These are phyloP conservation scores for Colletotrichum echinochloae DNA, from an alignment of 2,329 filamentous ascomycete genomes.

Conservation along the genomic window DNA sequence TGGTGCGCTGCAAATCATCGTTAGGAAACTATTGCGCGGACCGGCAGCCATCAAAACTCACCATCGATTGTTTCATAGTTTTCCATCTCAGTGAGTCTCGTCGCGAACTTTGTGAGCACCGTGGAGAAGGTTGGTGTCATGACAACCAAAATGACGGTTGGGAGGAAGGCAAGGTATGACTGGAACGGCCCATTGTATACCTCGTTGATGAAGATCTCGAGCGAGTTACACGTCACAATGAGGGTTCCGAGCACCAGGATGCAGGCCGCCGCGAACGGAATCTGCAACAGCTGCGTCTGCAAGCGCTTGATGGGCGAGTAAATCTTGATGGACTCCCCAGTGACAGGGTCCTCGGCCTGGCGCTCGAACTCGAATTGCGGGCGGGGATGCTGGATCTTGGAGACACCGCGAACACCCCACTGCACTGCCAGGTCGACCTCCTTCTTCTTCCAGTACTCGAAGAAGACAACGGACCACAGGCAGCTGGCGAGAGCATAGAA, in stretches of 20 bases:
- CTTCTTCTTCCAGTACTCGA: conserved; percentile 97
- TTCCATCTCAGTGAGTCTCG: conserved; percentile 82
- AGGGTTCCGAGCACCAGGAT: conserved; percentile 79
- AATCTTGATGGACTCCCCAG: conserved; percentile 80
- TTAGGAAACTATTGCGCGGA: conserved; percentile 29
- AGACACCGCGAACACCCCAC: conserved; percentile 90
- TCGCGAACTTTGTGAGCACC: conserved; percentile 81
- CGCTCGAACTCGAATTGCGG: conserved; percentile 84
- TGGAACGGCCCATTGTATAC: conserved; percentile 93
- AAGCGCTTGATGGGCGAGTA: conserved; percentile 84
- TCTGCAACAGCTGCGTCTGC: conserved; percentile 80
- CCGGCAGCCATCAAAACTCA: conserved; percentile 45
- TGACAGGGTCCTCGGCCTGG: conserved; percentile 81
- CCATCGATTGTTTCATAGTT: conserved; percentile 91
- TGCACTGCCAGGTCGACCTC: conserved; percentile 87
- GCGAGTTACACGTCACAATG: conserved; percentile 87
- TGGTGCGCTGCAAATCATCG: conserved; percentile 71
- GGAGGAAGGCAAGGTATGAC: conserved; percentile 85
- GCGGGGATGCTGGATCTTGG: conserved; percentile 81
- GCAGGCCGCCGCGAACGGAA: conserved; percentile 86
- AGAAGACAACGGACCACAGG: conserved; percentile 90
- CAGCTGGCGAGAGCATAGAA: conserved; percentile 82
- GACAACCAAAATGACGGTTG: conserved; percentile 87
- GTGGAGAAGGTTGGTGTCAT: conserved; percentile 83
- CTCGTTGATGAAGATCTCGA: conserved; percentile 96